Conservation (phyloP, 1,139 yeast species). For the Candida sp. region DNA sequence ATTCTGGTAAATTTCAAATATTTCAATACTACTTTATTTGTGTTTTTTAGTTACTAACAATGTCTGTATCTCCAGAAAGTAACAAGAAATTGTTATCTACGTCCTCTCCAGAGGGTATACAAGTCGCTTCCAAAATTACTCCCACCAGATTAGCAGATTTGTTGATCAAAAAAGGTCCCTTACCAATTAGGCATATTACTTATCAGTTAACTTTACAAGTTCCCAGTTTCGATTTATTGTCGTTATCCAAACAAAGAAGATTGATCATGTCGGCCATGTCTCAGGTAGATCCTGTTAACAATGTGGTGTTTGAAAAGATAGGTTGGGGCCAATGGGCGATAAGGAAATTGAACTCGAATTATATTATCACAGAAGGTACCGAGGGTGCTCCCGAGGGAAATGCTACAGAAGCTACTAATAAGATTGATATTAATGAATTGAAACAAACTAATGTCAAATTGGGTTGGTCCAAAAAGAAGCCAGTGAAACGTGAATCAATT, state of each 20-base stretch:
- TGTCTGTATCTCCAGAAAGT: conserved; percentile 1
- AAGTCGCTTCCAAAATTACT: conserved; percentile 84
- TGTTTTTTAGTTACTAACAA: not conserved
- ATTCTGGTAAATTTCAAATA: not conserved
- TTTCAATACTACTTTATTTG: too few species aligned
- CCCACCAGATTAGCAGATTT: conserved; percentile 73
- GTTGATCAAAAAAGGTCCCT: conserved; percentile 73
- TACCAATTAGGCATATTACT: conserved; percentile 89
- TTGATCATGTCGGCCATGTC: conserved; percentile 89
- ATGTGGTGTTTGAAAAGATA: conserved; percentile 80
- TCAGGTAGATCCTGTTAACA: conserved; percentile 51
- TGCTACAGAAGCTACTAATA: conserved; percentile 7
- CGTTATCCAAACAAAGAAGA: conserved; percentile 85
- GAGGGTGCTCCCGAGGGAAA: conserved; percentile 11
- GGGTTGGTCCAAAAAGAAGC: conserved; percentile 43
- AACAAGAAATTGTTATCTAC: conserved; percentile 52
- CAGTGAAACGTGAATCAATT: conserved; percentile 51
- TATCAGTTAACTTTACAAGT: conserved; percentile 73
- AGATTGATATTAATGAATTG: conserved; percentile 33
- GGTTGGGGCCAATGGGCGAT: conserved; percentile 99
- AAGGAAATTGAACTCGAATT: conserved; percentile 48
- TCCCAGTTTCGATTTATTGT: conserved; percentile 73
- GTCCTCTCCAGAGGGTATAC: conserved; percentile 83
- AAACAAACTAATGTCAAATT: conserved; percentile 38
- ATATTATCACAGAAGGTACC: conserved; percentile 46